These are phyloP conservation scores for Ceratopteris richardii DNA, from an alignment of 75 land plant species.

Conservation along the genomic window DNA sequence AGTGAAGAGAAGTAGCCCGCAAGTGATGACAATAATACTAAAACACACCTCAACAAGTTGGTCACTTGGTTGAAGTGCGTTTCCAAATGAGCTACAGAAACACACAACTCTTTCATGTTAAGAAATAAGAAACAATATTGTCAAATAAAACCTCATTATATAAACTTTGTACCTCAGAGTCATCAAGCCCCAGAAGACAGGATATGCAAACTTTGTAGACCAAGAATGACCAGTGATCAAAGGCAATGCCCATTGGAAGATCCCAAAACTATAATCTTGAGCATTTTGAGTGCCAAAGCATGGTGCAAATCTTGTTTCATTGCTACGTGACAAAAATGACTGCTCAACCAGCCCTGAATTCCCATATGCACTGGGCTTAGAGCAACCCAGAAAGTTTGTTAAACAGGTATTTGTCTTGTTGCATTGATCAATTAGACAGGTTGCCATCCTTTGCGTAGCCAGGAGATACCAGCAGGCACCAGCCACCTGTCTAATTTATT, in stretches of 20 bases:
- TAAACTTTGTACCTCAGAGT: slow-evolving; percentile 77
- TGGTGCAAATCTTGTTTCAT: slow-evolving; percentile 14
- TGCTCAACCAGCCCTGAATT: slow-evolving; percentile 9
- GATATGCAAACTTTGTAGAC: slow-evolving; percentile 61
- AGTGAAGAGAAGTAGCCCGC: slow-evolving; percentile 77
- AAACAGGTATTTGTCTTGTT: slow-evolving; percentile 26
- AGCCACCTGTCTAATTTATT: slow-evolving; percentile 43
- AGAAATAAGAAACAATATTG: too few relatives aligned
- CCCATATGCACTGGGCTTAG: slow-evolving; percentile 42
- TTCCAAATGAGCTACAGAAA: slow-evolving; percentile 75
- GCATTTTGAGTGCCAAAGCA: slow-evolving; percentile 39
- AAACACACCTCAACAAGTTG: slow-evolving; percentile 68
- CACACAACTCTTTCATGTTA: too few relatives aligned
- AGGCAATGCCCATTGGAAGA: slow-evolving; percentile 64
- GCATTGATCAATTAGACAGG: slow-evolving; percentile 57
- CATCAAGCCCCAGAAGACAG: slow-evolving; percentile 95
- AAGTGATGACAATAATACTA: slow-evolving; percentile 57
- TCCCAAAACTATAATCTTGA: slow-evolving; percentile 48
- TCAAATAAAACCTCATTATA: too few relatives aligned
- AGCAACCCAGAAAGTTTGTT: slow-evolving; percentile 44
- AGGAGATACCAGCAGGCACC: slow-evolving; percentile 93
- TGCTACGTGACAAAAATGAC: slow-evolving; percentile 30
- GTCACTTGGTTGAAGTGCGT: slow-evolving; percentile 74
- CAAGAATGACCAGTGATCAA: slow-evolving; percentile 49
- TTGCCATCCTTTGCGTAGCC: slow-evolving; percentile 54